Conservation (phyloP, 257 asterid genomes). For the Osmanthus fragrans region DNA sequence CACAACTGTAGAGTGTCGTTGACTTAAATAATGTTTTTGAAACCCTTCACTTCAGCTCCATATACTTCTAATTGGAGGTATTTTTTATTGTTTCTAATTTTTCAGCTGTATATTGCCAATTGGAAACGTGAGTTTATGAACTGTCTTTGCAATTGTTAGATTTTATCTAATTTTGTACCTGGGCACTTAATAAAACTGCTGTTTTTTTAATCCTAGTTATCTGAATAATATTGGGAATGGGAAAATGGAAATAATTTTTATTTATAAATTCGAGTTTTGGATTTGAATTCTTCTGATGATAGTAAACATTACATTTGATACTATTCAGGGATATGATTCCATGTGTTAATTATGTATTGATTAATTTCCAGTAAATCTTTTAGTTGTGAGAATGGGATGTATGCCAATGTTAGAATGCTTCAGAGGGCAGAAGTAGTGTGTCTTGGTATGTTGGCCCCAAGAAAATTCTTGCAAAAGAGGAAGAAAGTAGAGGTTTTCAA, state of each 20-base stretch:
- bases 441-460: conserved; percentile 83
- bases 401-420: conserved; percentile 44
- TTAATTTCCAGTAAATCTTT: conserved; percentile 52
- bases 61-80: conserved; percentile 64
- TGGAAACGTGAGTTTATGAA: conserved; percentile 9
- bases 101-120: neutral
- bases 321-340: neutral
- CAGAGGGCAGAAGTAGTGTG: conserved; percentile 72
- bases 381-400: conserved; percentile 39
- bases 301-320: neutral
- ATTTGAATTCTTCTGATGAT: neutral
- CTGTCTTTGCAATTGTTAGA: neutral
- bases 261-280: neutral
- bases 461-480: conserved; percentile 93
- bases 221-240: conserved; percentile 8
- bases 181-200: neutral
- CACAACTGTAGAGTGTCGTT: conserved; percentile 46
- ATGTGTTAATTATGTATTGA: neutral
- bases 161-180: neutral
- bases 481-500: conserved; percentile 78
- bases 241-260: neutral
- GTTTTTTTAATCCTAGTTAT: neutral
- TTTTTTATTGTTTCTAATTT: conserved; percentile 6
- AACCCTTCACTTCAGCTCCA: conserved; percentile 69
- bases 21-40: conserved; percentile 53